Percentiles rank a stretch among this genome's conserved stretches.
Evolutionary conservation across 2,329 filamentous ascomycete species (phyloP).

Genomic region (Sarocladium brachiariae): DNA sequence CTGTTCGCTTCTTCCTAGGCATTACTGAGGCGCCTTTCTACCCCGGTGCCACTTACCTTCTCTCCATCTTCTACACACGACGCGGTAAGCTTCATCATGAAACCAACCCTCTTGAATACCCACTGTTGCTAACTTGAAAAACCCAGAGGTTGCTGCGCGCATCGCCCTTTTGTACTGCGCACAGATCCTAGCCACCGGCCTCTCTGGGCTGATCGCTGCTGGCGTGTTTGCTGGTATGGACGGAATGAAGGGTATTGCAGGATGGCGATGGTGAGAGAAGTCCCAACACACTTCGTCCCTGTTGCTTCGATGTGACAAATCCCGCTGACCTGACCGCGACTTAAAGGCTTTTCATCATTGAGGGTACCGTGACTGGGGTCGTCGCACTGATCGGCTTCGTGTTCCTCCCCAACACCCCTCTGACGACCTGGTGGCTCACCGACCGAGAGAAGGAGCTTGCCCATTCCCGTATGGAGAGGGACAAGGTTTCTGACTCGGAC

Average conservation of each 20-base stretch:
- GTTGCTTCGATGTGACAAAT: conserved; percentile 13
- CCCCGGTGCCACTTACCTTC: conserved; percentile 29
- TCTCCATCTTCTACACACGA: conserved; percentile 27
- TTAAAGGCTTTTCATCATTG: conserved; percentile 35
- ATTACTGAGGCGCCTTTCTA: conserved; percentile 35
- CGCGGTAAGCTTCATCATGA: conserved; percentile 17
- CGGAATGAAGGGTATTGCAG: conserved; percentile 43
- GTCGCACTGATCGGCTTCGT: conserved; percentile 24
- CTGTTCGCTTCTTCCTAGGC: conserved; percentile 31
- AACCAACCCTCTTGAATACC: no score
- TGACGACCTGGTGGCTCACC: conserved; percentile 36
- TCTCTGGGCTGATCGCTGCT: conserved; percentile 55
- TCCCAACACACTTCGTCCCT: not conserved
- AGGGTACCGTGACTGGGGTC: conserved; percentile 41
- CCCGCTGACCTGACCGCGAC: no score
- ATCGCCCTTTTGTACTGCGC: conserved; percentile 55
- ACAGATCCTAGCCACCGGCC: conserved; percentile 59
- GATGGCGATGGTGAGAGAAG: conserved; percentile 49
- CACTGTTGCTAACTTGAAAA: conserved; percentile 22
- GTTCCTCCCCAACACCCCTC: conserved; percentile 31
- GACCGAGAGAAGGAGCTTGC: conserved; percentile 42
- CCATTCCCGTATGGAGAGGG: conserved; percentile 39
- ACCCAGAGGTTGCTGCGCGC: conserved; percentile 53
- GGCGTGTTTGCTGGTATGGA: conserved; percentile 45
- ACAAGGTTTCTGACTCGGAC: conserved; percentile 41